Base-by-base conservation (phyloP, 805 yeast genomes). In the Cyberlindnera veronae region DNA sequence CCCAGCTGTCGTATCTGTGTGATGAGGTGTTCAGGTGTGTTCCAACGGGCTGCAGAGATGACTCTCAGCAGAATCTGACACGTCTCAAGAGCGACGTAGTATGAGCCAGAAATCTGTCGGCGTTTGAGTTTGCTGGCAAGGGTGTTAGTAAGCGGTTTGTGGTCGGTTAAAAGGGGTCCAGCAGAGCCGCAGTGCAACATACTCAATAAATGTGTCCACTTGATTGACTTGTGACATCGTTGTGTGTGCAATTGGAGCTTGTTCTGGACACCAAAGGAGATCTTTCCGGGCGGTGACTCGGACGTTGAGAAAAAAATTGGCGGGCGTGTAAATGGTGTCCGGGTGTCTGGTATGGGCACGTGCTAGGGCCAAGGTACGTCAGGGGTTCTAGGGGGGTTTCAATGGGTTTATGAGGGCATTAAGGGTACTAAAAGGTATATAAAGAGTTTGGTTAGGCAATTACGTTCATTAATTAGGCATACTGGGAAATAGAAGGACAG, bases 21-120 rank as follows among this genome's bases (percentile, higher is more conserved):
- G 20, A 91, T 81, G 46, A 91, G 69, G 45, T 85, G 88, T 44
- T 77, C 81, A 10, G 87, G 77, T 42, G 78, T 77, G 36, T 77
- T 69, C 98, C 98, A 93, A 58, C 96, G 72, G 2, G 93, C 86
- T 11, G 84, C 84, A 0, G 97, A 87, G 16, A 89, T 81, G 37
- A 88, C 93, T 60, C 96, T 76, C 77, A 87, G 83, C 46, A 93
- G 63, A 36, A 91, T 67, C 51, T 88, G 95, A 15, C 96, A 82
- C 7, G 96, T 86, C 39, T 85, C 93, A 27, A 87, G 68, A 1
- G 98, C 97, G 32, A 88, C 85, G 14, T 71, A 72, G 51, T 81
- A 82, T 12, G 96, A 86, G 2, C 95, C 96, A 5, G 72, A 64
- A 32, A 89, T 73, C 60, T 90, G 95, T 44, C 91, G 80, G 51